Conservation (phyloP, 2,329 filamentous ascomycete species). For the Diaporthe aspalathi region DNA sequence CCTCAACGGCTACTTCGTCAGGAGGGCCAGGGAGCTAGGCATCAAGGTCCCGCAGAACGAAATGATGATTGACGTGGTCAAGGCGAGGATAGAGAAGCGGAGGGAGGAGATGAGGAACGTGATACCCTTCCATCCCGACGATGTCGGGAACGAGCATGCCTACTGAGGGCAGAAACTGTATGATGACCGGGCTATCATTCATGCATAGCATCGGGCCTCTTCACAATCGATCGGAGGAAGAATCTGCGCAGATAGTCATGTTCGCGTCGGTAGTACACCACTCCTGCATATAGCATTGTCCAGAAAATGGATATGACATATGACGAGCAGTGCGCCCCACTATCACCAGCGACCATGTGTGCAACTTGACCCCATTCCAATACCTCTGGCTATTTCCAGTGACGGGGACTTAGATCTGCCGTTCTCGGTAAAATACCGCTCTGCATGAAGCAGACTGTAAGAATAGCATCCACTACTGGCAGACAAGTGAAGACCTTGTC, state of each 20-base stretch:
- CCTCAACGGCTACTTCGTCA: constrained; percentile 88
- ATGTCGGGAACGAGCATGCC: not conserved
- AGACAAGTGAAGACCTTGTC: too few relatives aligned
- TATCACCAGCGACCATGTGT: not conserved
- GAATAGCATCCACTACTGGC: too few relatives aligned
- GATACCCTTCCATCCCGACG: constrained; percentile 31
- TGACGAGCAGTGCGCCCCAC: not conserved
- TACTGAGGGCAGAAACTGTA: not conserved
- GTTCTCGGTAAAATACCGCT: not conserved
- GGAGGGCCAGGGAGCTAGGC: constrained; percentile 76
- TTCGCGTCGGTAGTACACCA: constrained; percentile 3
- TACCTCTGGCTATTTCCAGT: not conserved
- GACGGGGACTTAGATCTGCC: not conserved
- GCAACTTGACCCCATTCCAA: too few relatives aligned
- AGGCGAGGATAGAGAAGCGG: constrained; percentile 61
- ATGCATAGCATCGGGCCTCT: constrained; percentile 2
- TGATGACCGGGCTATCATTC: not conserved
- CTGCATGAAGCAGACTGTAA: not conserved
- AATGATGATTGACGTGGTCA: constrained; percentile 77
- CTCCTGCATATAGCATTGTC: not conserved
- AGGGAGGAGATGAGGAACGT: constrained; percentile 32
- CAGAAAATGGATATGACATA: not conserved
- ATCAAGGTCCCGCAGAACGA: constrained; percentile 79
- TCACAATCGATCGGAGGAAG: not conserved
- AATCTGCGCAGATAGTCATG: not conserved